A percentile compares a stretch with the other conserved stretches of the same genome.
Conservation (phyloP, 2,329 filamentous ascomycete species). For the Pseudopyricularia javanii region DNA sequence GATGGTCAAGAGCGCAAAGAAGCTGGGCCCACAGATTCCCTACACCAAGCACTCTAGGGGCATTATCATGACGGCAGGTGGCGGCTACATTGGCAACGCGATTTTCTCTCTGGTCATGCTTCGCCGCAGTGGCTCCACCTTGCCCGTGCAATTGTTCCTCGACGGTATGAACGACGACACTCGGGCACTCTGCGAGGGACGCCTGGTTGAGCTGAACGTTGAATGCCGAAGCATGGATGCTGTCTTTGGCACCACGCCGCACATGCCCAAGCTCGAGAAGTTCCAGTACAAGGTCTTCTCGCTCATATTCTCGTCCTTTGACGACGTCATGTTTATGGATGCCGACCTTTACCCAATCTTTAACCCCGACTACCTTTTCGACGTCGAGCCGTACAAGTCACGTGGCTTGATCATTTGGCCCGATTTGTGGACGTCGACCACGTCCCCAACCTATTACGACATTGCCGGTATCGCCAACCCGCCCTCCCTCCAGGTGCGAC, state of each 20-base stretch:
- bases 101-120: conserved; percentile 38
- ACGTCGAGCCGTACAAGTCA: conserved; percentile 35
- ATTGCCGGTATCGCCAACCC: conserved; percentile 23
- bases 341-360: conserved; percentile 38
- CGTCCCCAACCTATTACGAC: conserved; percentile 29
- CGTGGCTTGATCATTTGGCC: conserved; percentile 45
- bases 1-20: conserved; percentile 20
- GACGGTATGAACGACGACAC: conserved; percentile 18
- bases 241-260: conserved; percentile 10
- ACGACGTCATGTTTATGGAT: conserved; percentile 46
- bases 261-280: conserved; percentile 17
- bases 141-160: conserved; percentile 30
- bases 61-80: conserved; percentile 36
- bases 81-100: conserved; percentile 33
- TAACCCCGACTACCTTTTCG: conserved; percentile 28
- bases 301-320: conserved; percentile 45
- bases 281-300: conserved; percentile 46
- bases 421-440: conserved; percentile 35
- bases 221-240: conserved; percentile 19
- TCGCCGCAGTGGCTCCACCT: conserved; percentile 31
- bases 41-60: conserved; percentile 22
- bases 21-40: conserved; percentile 19
- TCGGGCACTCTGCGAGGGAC: conserved; percentile 15
- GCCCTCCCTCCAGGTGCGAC: conserved; percentile 12
- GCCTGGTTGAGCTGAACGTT: conserved; percentile 16